Evolutionary conservation across 2,329 filamentous ascomycete species (phyloP).

Genomic region (Cordyceps cicadae): DNA sequence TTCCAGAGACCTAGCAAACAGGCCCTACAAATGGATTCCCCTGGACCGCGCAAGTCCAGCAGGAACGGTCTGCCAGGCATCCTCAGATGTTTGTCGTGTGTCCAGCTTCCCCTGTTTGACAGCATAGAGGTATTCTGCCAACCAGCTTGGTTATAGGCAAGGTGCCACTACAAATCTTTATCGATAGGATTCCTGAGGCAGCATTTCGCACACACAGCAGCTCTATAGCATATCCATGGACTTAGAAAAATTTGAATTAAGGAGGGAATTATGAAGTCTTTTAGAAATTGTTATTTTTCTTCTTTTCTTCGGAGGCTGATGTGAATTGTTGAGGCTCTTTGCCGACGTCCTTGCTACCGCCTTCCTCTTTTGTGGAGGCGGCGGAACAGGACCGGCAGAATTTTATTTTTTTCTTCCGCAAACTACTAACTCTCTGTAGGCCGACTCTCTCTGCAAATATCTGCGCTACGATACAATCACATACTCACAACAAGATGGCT

Average conservation of each 20-base stretch:
- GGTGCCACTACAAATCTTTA: slow-evolving; percentile 1
- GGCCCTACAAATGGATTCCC: slow-evolving; percentile 29
- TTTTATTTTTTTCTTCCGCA: slow-evolving; percentile 25
- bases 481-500: slow-evolving; percentile 29
- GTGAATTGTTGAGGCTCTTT: background rate
- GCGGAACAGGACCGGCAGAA: slow-evolving; percentile 25
- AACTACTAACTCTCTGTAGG: too few relatives aligned
- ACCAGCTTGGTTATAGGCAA: too few relatives aligned
- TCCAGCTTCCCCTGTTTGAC: slow-evolving; percentile 5
- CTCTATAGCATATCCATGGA: background rate
- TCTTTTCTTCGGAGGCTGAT: background rate
- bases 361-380: slow-evolving; percentile 15
- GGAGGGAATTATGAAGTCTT: background rate
- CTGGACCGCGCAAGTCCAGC: slow-evolving; percentile 27
- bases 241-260: background rate
- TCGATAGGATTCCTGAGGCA: slow-evolving; percentile 6
- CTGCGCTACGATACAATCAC: slow-evolving; percentile 3
- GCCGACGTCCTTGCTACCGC: slow-evolving; percentile 20
- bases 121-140: background rate
- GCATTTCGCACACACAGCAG: slow-evolving; percentile 9
- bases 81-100: background rate
- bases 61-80: slow-evolving; percentile 24
- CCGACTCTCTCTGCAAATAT: background rate
- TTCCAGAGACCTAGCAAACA: slow-evolving; percentile 26
- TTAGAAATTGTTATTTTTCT: background rate